These are phyloP conservation scores for Lizonia empirigonia DNA, from an alignment of 2,329 filamentous ascomycete genomes.

Conservation along the genomic window DNA sequence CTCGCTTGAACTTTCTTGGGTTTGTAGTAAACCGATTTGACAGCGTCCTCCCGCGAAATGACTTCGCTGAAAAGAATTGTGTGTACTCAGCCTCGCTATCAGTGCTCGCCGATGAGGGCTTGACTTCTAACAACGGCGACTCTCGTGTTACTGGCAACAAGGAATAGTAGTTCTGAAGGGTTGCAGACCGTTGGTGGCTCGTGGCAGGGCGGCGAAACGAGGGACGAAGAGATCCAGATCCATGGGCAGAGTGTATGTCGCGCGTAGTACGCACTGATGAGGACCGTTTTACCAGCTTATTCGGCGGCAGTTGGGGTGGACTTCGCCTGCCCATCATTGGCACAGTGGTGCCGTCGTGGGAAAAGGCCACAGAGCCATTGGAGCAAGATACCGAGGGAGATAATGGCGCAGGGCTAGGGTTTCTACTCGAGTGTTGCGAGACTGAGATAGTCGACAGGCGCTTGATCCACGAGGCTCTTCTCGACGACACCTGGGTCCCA, in stretches of 20 bases:
- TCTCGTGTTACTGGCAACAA: constrained; percentile 38
- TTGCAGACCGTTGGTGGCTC: constrained; percentile 77
- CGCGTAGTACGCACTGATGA: constrained; percentile 60
- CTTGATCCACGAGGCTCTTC: constrained; percentile 70
- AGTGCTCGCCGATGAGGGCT: constrained; percentile 21
- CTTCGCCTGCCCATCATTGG: constrained; percentile 62
- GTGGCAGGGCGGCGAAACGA: constrained; percentile 75
- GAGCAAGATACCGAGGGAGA: constrained; percentile 70
- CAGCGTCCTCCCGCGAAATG: constrained; percentile 43
- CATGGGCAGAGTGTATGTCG: constrained; percentile 51
- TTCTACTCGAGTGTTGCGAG: constrained; percentile 65
- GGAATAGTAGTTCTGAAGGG: constrained; percentile 62
- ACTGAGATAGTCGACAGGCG: constrained; percentile 72
- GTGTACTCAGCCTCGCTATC: constrained; percentile 43
- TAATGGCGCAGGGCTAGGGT: constrained; percentile 69
- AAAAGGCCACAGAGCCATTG: constrained; percentile 59
- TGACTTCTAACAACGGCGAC: constrained; percentile 28
- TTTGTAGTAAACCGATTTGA: constrained; percentile 51
- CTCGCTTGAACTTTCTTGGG: constrained; percentile 49
- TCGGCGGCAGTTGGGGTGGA: constrained; percentile 60
- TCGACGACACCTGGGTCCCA: constrained; percentile 35
- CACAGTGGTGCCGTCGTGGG: constrained; percentile 61
- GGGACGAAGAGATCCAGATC: constrained; percentile 66
- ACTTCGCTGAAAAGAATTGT: constrained; percentile 47
- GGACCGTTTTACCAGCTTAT: constrained; percentile 78